Evolutionary conservation across 139 green algal species (phyloP), one percentile per base, ranked within the genome.

Genomic region (Chlorella sp.): DNA sequence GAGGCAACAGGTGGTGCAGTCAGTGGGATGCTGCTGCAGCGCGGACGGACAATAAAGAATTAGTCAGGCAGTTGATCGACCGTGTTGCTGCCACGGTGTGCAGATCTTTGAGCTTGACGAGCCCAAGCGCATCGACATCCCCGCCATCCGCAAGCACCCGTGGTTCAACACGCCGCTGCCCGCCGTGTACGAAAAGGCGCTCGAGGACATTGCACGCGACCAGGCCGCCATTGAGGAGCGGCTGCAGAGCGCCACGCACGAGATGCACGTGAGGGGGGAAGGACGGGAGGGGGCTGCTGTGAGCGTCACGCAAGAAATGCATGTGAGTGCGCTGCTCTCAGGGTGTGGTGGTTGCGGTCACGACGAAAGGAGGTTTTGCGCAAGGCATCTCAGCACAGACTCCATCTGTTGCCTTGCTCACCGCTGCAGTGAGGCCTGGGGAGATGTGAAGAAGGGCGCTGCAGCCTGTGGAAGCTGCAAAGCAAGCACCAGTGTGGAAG

Each of bases 141-240:
- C 61, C 0, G 81, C 84, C 42, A 95, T 98, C 79, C 84, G 87
- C 62, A 27, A 71, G 29, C 93, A 98, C 85, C 84, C 89, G 23
- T 98, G 94, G 94, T 98, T 96, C 83, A 67, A 80, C 34, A 81
- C 81, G 33, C 89, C 90, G 69, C 78, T 97, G 72, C 91, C 93
- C 1, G 27, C 32, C 2, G 6, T 67, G 32, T 69, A 77, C 35
- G 67, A 72, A 6, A n/a, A 49, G 0, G 73, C 74, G 2, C 29
- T 86, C 23, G 34, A 71, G 27, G 23, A 67, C 31, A 55, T 81
- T 70, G 63, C 69, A 2, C 14, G 24, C 10, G 35, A 70, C 14
- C 70, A 77, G 76, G 34, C n/a, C n/a, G n/a, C n/a, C n/a, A n/a
- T n/a, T n/a, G 59, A 72, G 29, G 65, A 31, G 23, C 31, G 27